Evolutionary conservation across 306 rosid species (phyloP).

Genomic region (Senna siamea): DNA sequence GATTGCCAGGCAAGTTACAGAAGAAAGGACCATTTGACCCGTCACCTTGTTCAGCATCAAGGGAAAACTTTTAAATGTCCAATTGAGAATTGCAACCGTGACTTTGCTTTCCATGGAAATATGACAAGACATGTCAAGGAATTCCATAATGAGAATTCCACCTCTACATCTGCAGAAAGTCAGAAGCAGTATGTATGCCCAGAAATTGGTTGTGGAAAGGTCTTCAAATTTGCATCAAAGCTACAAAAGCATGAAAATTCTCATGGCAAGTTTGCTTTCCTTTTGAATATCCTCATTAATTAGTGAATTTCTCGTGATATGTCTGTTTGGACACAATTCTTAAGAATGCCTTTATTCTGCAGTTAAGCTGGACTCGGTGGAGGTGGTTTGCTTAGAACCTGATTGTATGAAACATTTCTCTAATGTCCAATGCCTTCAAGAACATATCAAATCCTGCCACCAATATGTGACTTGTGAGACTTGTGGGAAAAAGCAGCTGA

Average conservation of each 20-base stretch:
- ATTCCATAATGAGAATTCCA: slow-evolving; percentile 48
- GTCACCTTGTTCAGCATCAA: slow-evolving; percentile 73
- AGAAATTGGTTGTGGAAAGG: slow-evolving; percentile 77
- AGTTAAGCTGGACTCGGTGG: slow-evolving; percentile 75
- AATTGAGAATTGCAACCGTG: slow-evolving; percentile 58
- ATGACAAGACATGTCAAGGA: slow-evolving; percentile 65
- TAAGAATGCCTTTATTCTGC: slow-evolving; percentile 33
- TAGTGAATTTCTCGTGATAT: neutral
- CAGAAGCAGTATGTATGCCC: slow-evolving; percentile 62
- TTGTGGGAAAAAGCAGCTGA: slow-evolving; percentile 70
- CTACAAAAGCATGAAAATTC: slow-evolving; percentile 70
- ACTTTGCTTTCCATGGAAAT: slow-evolving; percentile 57
- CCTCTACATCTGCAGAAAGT: slow-evolving; percentile 30
- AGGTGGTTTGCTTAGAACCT: slow-evolving; percentile 68
- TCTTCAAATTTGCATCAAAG: slow-evolving; percentile 60
- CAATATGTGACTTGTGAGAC: slow-evolving; percentile 61
- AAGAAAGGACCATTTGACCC: slow-evolving; percentile 92
- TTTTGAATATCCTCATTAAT: neutral
- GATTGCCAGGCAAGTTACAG: slow-evolving; percentile 77
- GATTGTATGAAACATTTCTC: slow-evolving; percentile 73
- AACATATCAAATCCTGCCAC: slow-evolving; percentile 73
- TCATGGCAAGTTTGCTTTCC: slow-evolving; percentile 58
- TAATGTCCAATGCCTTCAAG: slow-evolving; percentile 64
- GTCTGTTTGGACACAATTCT: slow-evolving; percentile 8
- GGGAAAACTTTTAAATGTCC: slow-evolving; percentile 73